Base-by-base conservation (phyloP, 2,329 filamentous ascomycete species). In the Diaporthe eres region DNA sequence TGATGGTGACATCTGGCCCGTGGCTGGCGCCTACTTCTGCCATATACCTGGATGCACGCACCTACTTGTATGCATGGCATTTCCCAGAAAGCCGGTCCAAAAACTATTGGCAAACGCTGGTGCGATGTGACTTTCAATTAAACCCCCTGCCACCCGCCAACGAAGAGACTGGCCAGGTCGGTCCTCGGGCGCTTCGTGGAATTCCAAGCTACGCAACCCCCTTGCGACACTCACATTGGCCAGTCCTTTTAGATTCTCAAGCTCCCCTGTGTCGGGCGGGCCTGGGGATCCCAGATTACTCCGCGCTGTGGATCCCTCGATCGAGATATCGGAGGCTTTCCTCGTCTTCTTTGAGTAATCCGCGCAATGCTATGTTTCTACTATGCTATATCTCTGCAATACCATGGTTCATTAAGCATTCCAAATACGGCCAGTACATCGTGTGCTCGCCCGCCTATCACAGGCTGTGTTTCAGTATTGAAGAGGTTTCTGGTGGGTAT, bases 91-190 rank as follows among this genome's bases (percentile, higher is more conserved):
- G 15, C 67, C 68, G 68, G 74, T 72, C 31, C 49, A 31, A 72
- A 72, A 28, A 73, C 37, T 68, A 68, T 28, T 74, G 72, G 63
- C 63, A 74, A 39, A 61, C n/a, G 57, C 70, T 53, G 67, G 47
- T 42, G 49, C 61, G 61, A 72, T 75, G 58, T 53, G 61, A 71
- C 72, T 55, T 28, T 76, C 75, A 75, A 76, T 76, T 75, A 71
- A 76, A 72, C 44, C 75, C 74, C 75, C 58, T 72, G 72, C 74
- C 75, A 28, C 37, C 8, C 37, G 31, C 47, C 28, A 44, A 39
- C 55, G 42, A 47, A 49, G 28, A 28, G 61, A n/a, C n/a, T 51
- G 39, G 58, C 42, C 67, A 71, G 67, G 67, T 42, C 71, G 71
- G 65, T 7, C 65, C 65, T 68, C 47, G 47, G 65, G 37, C 39